These are phyloP conservation scores for Dothistroma pini DNA, from an alignment of 2,329 filamentous ascomycete species.

Conservation along the genomic window DNA sequence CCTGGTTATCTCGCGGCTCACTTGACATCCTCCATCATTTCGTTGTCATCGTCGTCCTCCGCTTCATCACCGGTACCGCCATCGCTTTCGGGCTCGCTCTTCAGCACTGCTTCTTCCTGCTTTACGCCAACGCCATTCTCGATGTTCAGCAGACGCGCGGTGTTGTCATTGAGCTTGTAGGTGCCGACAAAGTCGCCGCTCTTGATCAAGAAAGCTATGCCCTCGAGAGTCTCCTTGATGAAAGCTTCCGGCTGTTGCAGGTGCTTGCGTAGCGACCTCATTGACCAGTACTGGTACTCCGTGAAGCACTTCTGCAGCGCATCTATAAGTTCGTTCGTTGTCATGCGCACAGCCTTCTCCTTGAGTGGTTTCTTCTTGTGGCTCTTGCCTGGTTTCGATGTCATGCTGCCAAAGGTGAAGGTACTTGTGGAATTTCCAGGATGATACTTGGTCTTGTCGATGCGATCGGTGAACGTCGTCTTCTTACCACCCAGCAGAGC, in stretches of 20 bases:
- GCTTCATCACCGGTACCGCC: slow-evolving; percentile 35
- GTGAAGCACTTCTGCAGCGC: slow-evolving; percentile 79
- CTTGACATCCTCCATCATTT: slow-evolving; percentile 51
- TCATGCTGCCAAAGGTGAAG: slow-evolving; percentile 34
- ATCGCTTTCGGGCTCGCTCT: slow-evolving; percentile 41
- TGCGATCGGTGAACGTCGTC: slow-evolving; percentile 44
- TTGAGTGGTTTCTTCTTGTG: slow-evolving; percentile 45
- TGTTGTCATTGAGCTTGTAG: slow-evolving; percentile 75
- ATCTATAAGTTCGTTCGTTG: slow-evolving; percentile 83
- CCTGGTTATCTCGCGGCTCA: slow-evolving; percentile 31
- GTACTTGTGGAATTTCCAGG: slow-evolving; percentile 30
- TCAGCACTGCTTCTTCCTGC: slow-evolving; percentile 47
- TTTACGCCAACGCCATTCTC: slow-evolving; percentile 44
- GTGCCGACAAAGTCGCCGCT: slow-evolving; percentile 79
- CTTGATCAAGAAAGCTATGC: slow-evolving; percentile 78
- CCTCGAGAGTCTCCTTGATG: slow-evolving; percentile 77
- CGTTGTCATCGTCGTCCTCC: slow-evolving; percentile 50
- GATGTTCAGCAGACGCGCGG: slow-evolving; percentile 53
- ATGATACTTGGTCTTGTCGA: slow-evolving; percentile 14
- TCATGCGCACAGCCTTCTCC: slow-evolving; percentile 87
- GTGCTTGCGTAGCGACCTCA: slow-evolving; percentile 73
- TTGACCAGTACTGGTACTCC: slow-evolving; percentile 87
- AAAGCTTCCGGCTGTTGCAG: slow-evolving; percentile 91
- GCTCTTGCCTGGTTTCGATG: slow-evolving; percentile 29
- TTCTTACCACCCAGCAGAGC: slow-evolving; percentile 45